Base-by-base conservation (phyloP, 2,329 filamentous ascomycete species). In the Trichoderma sp. region DNA sequence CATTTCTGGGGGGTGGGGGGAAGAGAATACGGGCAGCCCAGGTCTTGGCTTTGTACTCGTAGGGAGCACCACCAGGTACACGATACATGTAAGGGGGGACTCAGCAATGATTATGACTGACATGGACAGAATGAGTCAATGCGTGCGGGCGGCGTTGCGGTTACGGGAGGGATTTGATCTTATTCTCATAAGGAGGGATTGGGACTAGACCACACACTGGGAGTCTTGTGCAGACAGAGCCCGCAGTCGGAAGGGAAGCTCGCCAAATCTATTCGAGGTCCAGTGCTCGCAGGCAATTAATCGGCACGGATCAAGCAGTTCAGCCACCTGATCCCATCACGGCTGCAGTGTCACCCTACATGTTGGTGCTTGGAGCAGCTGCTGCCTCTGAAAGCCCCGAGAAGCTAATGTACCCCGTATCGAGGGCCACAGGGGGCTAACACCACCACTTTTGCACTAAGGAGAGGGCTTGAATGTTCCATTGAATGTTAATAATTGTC, bases 401-500 rank as follows among this genome's bases (percentile, higher is more conserved):
- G 60, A 34, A 56, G 65, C 65, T 68, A 68, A 68, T 43, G 65
- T 60, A 68, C 65, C 36, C 53, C 56, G 65, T 60, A 68, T 67
- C 51, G 12, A 34, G 34, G 32, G 24, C 51, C 43, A 28, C 15
- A 67, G 51, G 64, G 56, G 64, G 24, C 14, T 24, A 21, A 61
- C 18, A 26, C 32, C 32, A 26, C 21, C 32, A 18, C 18, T 57
- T 12, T 12, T 57, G 51, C 32, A 32, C 28, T 65, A 51, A 51
- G 28, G 18, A 47, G 61, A 47, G 3, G 39, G 56, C 2, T 28
- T 30, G 56, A 28, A 32, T 43, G 39, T n/a, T 43, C 15, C 28
- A 21, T n/a, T 57, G 56, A 21, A 14, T 26, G 51, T 9, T 43
- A n/a, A n/a, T 43, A 43, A n/a, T 43, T n/a, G 39, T 43, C 39